A percentile compares a stretch with the other conserved stretches of the same genome.
phyloP scores from a whole-genome alignment of 2,329 filamentous ascomycete genomes.

The Botryotinia convoluta region DNA sequence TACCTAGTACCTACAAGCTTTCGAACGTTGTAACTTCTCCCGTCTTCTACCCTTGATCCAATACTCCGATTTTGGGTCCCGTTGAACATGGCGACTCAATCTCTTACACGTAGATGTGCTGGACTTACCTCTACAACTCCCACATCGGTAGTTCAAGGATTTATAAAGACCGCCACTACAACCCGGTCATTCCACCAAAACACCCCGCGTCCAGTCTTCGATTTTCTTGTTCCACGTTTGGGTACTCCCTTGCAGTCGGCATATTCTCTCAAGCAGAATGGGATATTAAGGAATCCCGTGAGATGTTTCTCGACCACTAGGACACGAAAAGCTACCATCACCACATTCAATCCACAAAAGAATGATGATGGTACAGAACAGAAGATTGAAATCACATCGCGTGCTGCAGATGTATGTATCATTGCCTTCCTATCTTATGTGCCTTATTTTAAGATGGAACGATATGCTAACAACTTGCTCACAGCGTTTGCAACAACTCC shows the following conservation, averaged over 20 bases:
- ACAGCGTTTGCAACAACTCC: slow-evolving; percentile 48
- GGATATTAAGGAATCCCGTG: background rate
- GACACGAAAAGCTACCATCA: slow-evolving; percentile 3
- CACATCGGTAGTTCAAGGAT: slow-evolving; percentile 31
- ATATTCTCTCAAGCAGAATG: background rate
- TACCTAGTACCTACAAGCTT: background rate
- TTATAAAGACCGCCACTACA: slow-evolving; percentile 30
- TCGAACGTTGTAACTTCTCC: background rate
- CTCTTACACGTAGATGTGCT: slow-evolving; percentile 29
- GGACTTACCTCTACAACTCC: slow-evolving; percentile 25
- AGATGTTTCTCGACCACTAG: slow-evolving; percentile 27
- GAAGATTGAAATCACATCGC: slow-evolving; percentile 76
- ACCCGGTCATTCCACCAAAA: slow-evolving; percentile 33
- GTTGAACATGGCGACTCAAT: slow-evolving; percentile 31
- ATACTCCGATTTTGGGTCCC: background rate
- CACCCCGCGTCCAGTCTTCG: slow-evolving; percentile 31
- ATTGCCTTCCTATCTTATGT: slow-evolving; percentile 25
- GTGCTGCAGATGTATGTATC: slow-evolving; percentile 67
- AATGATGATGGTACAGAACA: slow-evolving; percentile 86
- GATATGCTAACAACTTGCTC: background rate
- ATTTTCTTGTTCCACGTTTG: slow-evolving; percentile 34
- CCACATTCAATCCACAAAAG: slow-evolving; percentile 67
- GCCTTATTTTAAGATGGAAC: background rate
- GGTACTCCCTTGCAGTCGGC: slow-evolving; percentile 1
- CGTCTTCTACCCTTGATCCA: background rate